Conservation (phyloP, 177 flowering plant genomes). For the Vitis hybrid region DNA sequence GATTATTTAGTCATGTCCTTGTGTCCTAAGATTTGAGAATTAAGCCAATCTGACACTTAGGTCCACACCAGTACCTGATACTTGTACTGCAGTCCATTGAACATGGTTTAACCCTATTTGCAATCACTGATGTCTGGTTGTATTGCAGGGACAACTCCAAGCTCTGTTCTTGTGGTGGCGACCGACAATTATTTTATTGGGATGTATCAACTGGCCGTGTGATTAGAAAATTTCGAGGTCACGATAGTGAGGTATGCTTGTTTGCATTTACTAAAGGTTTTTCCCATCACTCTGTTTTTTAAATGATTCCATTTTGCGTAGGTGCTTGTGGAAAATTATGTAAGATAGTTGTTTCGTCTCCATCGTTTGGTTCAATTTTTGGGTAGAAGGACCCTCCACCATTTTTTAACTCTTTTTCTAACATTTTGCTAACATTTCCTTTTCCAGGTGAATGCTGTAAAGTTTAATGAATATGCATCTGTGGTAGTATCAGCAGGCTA, state of each 20-base stretch:
- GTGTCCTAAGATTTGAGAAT: too few species aligned
- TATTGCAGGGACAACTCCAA: conserved; percentile 81
- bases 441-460: conserved; percentile 86
- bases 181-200: conserved; percentile 87
- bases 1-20: too few species aligned
- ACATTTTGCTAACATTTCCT: neutral
- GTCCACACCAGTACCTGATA: neutral
- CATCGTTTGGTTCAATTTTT: neutral
- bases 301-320: neutral
- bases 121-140: neutral
- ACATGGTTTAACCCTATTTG: too few species aligned
- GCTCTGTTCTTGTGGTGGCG: conserved; percentile 86
- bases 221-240: conserved; percentile 93
- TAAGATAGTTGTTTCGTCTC: too few species aligned
- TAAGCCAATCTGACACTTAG: too few species aligned
- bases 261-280: neutral
- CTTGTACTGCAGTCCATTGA: neutral
- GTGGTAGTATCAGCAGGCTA: conserved; percentile 94
- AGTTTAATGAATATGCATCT: conserved; percentile 81
- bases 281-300: neutral
- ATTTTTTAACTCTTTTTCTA: neutral
- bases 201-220: conserved; percentile 86
- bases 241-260: conserved; percentile 79
- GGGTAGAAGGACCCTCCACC: neutral
- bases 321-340: too few species aligned